phyloP scores from a whole-genome alignment of 1,139 yeast genomes.

The Yamadazyma trypodendri region DNA sequence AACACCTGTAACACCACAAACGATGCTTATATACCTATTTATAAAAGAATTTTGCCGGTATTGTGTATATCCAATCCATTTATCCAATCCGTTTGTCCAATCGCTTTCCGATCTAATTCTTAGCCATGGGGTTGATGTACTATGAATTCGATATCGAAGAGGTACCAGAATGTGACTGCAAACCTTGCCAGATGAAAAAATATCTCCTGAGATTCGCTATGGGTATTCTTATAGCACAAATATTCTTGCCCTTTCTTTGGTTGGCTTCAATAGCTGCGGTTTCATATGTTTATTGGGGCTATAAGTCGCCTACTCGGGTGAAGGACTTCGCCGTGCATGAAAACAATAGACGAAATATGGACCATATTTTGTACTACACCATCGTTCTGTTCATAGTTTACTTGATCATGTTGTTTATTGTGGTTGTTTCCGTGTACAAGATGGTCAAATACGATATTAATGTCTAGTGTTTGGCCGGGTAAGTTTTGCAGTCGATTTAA shows the following conservation, averaged over 20 bases:
- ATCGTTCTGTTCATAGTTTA: conserved; percentile 6
- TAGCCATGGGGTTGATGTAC: background rate
- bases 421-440: background rate
- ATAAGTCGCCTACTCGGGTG: conserved; percentile 6
- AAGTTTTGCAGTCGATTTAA: conserved; percentile 5
- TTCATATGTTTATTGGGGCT: conserved; percentile 1
- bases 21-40: no score
- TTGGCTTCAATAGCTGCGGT: conserved; percentile 1
- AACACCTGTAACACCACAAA: conserved; percentile 1
- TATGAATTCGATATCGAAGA: conserved; percentile 10
- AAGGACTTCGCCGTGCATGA: conserved; percentile 6
- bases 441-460: background rate
- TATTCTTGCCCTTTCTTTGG: conserved; percentile 10
- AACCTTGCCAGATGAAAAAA: conserved; percentile 5
- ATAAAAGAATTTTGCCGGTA: no score
- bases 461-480: background rate
- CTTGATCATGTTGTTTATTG: conserved; percentile 3
- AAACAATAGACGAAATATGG: conserved; percentile 2
- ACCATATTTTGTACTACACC: conserved; percentile 4
- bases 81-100: no score
- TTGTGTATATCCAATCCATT: no score
- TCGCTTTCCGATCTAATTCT: no score
- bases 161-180: conserved; percentile 8
- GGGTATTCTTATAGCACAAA: background rate
- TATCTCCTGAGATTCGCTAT: background rate